These are phyloP conservation scores for Marchantia polymorpha DNA, from an alignment of 225 moss, liverwort and hornwort species.

Conservation along the genomic window DNA sequence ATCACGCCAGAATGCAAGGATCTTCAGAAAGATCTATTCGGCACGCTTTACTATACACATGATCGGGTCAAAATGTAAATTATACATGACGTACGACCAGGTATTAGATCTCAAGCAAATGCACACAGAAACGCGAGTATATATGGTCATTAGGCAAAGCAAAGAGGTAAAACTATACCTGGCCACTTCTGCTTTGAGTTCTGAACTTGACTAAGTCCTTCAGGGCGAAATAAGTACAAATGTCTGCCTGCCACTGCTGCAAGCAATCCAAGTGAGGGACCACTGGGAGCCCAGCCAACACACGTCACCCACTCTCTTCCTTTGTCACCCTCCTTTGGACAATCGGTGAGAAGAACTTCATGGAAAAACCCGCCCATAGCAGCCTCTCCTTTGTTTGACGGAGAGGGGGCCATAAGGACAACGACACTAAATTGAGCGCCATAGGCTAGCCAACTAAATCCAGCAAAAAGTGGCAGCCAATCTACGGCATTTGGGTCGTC, in stretches of 20 bases:
- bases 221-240: conserved; percentile 64
- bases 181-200: conserved; percentile 36
- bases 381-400: conserved; percentile 78
- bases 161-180: conserved; percentile 39
- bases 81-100: not conserved
- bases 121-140: not conserved
- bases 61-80: not conserved
- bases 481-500: conserved; percentile 63
- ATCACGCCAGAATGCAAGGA: too few relatives aligned
- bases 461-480: conserved; percentile 92
- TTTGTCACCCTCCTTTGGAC: conserved; percentile 35
- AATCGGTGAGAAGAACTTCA: conserved; percentile 58
- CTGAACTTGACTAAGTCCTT: conserved; percentile 36
- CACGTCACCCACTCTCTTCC: conserved; percentile 52
- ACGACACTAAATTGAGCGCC: conserved; percentile 74
- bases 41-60: not conserved
- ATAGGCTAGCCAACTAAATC: conserved; percentile 95
- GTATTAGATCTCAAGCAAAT: not conserved
- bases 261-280: conserved; percentile 70
- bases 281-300: conserved; percentile 82
- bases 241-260: conserved; percentile 66
- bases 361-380: conserved; percentile 81
- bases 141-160: not conserved
- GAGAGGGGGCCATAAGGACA: conserved; percentile 76
- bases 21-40: too few relatives aligned